Conservation (phyloP, 805 yeast genomes). For the Tetrapisispora iriomotensis region DNA sequence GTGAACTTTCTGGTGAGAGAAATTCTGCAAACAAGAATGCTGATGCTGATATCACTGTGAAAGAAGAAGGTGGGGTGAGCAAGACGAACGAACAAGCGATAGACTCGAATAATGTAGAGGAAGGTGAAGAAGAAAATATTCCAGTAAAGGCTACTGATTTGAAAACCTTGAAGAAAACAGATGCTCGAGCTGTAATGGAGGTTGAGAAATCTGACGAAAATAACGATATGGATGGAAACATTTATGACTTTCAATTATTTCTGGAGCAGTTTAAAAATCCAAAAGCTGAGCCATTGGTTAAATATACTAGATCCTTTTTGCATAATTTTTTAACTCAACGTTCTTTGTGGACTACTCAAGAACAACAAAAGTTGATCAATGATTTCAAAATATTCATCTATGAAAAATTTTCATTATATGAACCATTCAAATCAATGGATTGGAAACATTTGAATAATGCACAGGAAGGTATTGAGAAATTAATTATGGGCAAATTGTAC, state of each 20-base stretch:
- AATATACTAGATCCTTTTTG: conserved; percentile 77
- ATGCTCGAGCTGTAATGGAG: background rate
- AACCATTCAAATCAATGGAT: conserved; percentile 67
- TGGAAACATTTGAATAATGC: conserved; percentile 57
- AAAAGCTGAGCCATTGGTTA: conserved; percentile 79
- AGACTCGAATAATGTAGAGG: background rate
- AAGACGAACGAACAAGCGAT: background rate
- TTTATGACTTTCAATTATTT: conserved; percentile 78
- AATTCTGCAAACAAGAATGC: background rate
- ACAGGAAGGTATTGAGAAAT: conserved; percentile 84
- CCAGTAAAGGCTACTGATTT: background rate
- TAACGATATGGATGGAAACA: conserved; percentile 3
- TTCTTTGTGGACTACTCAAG: conserved; percentile 60
- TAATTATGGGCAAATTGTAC: conserved; percentile 81
- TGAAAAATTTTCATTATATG: conserved; percentile 47
- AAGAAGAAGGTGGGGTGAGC: no score
- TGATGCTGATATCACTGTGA: background rate
- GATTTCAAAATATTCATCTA: conserved; percentile 72
- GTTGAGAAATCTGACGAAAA: background rate
- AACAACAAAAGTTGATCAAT: conserved; percentile 63
- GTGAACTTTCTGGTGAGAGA: background rate
- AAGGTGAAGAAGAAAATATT: background rate
- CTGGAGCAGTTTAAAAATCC: conserved; percentile 59
- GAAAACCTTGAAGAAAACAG: background rate
- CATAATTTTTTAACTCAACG: conserved; percentile 52